Percentiles rank a stretch among this genome's conserved stretches.
phyloP scores from a whole-genome alignment of 2,329 filamentous ascomycete genomes.

The Didymella segeticola region DNA sequence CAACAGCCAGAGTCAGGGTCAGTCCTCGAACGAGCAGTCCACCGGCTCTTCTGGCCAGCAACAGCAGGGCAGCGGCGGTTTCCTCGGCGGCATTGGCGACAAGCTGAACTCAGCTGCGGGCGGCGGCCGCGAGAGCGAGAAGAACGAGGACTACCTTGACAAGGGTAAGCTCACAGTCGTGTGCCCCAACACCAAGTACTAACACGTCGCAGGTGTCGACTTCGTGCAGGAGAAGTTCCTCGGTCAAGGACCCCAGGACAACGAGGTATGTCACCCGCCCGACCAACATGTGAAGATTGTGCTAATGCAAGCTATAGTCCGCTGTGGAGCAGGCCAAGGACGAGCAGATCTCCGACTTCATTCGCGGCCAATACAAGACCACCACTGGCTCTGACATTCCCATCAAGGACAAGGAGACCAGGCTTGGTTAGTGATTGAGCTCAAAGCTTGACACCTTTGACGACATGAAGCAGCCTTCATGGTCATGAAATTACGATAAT shows the following conservation, averaged over 20 bases:
- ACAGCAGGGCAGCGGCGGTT: slow-evolving; percentile 48
- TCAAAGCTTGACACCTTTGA: background rate
- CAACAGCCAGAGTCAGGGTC: slow-evolving; percentile 40
- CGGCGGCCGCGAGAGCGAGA: slow-evolving; percentile 75
- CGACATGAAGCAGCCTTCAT: slow-evolving; percentile 15
- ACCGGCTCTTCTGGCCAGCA: slow-evolving; percentile 11
- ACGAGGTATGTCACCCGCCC: slow-evolving; percentile 50
- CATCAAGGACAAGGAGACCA: slow-evolving; percentile 71
- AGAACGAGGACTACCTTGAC: slow-evolving; percentile 83
- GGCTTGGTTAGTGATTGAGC: slow-evolving; percentile 23
- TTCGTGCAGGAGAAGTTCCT: slow-evolving; percentile 78
- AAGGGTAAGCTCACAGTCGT: slow-evolving; percentile 65
- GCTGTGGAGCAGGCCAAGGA: slow-evolving; percentile 85
- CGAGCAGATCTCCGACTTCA: slow-evolving; percentile 75
- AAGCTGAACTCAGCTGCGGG: slow-evolving; percentile 76
- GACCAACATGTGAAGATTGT: background rate
- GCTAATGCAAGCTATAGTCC: slow-evolving; percentile 39
- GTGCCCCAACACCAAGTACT: slow-evolving; percentile 5
- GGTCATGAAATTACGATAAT: slow-evolving; percentile 19
- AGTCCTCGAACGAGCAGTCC: slow-evolving; percentile 34
- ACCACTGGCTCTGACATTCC: slow-evolving; percentile 72
- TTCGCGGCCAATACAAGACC: slow-evolving; percentile 74
- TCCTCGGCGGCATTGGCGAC: slow-evolving; percentile 67
- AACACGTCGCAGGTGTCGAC: slow-evolving; percentile 67
- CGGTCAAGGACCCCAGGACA: slow-evolving; percentile 69